A percentile compares a stretch with the other conserved stretches of the same genome.
Conservation (phyloP, 176 grass and related monocot genomes). For the Juncus effusus region DNA sequence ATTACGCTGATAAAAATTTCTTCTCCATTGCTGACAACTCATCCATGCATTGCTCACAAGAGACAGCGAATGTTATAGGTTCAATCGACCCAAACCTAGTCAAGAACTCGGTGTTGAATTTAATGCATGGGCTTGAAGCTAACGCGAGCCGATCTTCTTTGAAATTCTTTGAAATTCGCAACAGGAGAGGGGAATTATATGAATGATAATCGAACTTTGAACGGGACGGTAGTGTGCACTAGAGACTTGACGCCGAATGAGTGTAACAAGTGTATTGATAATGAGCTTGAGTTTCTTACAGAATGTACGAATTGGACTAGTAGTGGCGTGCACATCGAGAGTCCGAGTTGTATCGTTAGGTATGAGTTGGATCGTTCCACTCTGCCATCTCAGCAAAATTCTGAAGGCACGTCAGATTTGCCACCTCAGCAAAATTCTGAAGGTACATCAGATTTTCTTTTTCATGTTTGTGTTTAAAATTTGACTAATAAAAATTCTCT, state of each 20-base stretch:
- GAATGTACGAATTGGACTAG: neutral
- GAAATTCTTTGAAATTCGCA: conserved; percentile 7
- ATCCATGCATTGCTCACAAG: neutral
- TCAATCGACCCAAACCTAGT: conserved; percentile 16
- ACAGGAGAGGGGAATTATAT: conserved; percentile 17
- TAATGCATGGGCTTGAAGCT: conserved; percentile 3
- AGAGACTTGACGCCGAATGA: conserved; percentile 15
- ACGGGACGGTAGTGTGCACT: conserved; percentile 33
- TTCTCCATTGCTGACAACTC: conserved; percentile 20
- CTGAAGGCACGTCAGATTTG: no score
- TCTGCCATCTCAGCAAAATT: no score
- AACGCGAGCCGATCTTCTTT: conserved; percentile 11
- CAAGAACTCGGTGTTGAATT: neutral
- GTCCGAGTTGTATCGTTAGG: neutral
- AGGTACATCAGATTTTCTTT: no score
- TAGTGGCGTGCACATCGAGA: neutral
- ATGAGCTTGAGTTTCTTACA: neutral
- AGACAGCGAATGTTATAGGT: conserved; percentile 23
- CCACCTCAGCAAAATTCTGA: no score
- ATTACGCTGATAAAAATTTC: conserved; percentile 26
- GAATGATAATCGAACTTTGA: neutral
- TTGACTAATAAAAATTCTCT: no score
- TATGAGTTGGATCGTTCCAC: neutral
- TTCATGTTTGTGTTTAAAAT: no score
- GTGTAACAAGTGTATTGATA: conserved; percentile 30